Conservation (phyloP, 106 monocot species). For the Dendrobium chrysotoxum region DNA sequence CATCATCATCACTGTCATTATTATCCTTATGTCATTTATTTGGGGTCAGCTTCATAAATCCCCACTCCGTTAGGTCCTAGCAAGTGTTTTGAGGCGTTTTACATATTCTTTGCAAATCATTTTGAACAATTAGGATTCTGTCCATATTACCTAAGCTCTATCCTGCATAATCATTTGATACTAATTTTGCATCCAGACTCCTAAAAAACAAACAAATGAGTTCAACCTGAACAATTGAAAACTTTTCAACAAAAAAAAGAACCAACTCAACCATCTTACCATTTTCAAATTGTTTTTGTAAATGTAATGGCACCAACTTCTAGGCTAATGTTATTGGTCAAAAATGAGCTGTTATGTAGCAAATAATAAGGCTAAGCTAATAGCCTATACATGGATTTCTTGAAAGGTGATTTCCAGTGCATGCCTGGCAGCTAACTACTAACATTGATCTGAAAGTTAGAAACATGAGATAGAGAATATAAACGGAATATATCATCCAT, state of each 20-base stretch:
- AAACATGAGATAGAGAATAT: neutral
- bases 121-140: too few relatives aligned
- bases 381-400: neutral
- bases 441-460: neutral
- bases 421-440: neutral
- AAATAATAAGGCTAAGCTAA: neutral
- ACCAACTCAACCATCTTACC: neutral
- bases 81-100: too few relatives aligned
- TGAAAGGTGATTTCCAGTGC: neutral
- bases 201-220: neutral
- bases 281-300: neutral
- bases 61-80: too few relatives aligned
- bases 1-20: too few relatives aligned
- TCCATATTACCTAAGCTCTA: neutral
- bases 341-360: neutral
- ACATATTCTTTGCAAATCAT: too few relatives aligned
- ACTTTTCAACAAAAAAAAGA: neutral
- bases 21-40: too few relatives aligned
- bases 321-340: neutral
- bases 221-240: neutral
- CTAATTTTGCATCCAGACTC: neutral
- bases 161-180: neutral
- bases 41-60: too few relatives aligned
- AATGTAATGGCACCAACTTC: neutral
- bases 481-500: neutral